Conservation (phyloP, 768 basidiomycete species). For the Coprinellus micaceus region DNA sequence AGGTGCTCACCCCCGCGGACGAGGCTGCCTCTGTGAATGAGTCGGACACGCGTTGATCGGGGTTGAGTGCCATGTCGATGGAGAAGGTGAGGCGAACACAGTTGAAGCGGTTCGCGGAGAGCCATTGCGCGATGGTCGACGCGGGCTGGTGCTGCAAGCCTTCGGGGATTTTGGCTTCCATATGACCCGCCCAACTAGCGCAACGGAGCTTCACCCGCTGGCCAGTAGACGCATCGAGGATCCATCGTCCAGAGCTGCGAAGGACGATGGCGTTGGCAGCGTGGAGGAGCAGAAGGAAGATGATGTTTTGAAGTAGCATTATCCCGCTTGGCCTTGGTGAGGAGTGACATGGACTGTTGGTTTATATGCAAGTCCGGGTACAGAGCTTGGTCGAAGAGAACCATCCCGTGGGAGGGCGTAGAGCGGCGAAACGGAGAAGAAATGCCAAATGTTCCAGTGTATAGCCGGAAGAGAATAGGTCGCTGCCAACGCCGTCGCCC, state of each 20-base stretch:
- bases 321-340: too few relatives aligned
- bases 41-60: conserved; percentile 12
- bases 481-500: too few relatives aligned
- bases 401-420: too few relatives aligned
- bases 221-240: conserved; percentile 13
- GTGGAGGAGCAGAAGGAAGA: conserved; percentile 1
- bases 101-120: conserved; percentile 19
- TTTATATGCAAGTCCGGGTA: too few relatives aligned
- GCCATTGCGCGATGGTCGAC: conserved; percentile 17
- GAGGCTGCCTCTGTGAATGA: conserved; percentile 16
- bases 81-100: conserved; percentile 19
- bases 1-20: conserved; percentile 12
- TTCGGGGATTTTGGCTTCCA: conserved; percentile 18
- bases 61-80: conserved; percentile 20
- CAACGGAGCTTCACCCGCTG: conserved; percentile 17
- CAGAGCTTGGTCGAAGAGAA: too few relatives aligned
- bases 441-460: too few relatives aligned
- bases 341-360: too few relatives aligned
- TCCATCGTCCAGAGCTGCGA: conserved; percentile 12
- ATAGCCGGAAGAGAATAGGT: too few relatives aligned
- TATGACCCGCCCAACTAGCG: conserved; percentile 18
- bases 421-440: too few relatives aligned
- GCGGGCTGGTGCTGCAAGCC: conserved; percentile 16
- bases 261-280: conserved; percentile 10
- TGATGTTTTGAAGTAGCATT: too few relatives aligned